Percentiles rank a stretch among this genome's conserved stretches.
phyloP scores from a whole-genome alignment of 129 eudicot species.

The Arctium lappa region DNA sequence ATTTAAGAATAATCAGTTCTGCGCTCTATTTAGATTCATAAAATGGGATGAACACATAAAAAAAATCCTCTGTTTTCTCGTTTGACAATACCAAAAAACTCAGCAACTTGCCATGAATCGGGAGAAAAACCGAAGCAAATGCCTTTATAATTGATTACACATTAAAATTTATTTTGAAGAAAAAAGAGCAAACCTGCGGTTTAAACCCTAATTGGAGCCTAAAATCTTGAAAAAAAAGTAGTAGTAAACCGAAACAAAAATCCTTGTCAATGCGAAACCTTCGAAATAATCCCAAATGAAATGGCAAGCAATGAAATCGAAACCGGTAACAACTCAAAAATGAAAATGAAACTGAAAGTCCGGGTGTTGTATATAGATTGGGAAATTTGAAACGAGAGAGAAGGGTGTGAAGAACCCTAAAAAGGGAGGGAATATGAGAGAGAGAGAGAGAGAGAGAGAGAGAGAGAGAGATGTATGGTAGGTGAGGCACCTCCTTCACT shows the following conservation, averaged over 20 bases:
- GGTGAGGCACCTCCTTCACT: constrained; percentile 72
- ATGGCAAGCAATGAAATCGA: neutral
- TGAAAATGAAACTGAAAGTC: neutral
- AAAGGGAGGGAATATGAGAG: constrained; percentile 32
- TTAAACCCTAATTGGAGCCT: constrained; percentile 22
- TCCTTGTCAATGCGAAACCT: neutral
- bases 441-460: constrained; percentile 1
- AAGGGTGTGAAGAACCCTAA: constrained; percentile 13
- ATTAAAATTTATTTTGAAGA: neutral
- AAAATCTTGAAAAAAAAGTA: neutral
- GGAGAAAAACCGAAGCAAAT: constrained; percentile 3
- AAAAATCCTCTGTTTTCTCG: neutral
- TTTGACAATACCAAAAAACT: neutral
- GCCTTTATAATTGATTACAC: constrained; percentile 1
- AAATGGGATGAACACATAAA: neutral
- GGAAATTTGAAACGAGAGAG: constrained; percentile 24
- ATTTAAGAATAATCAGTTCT: neutral
- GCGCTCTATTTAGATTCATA: neutral
- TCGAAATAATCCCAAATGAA: neutral
- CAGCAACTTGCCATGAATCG: constrained; percentile 6
- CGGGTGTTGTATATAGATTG: neutral
- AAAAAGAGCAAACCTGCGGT: constrained; percentile 12
- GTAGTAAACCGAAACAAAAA: neutral
- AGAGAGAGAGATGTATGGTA: constrained; percentile 33
- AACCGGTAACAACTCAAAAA: neutral